Conservation (phyloP, 305 asterid species). For the Fraxinus latifolia region DNA sequence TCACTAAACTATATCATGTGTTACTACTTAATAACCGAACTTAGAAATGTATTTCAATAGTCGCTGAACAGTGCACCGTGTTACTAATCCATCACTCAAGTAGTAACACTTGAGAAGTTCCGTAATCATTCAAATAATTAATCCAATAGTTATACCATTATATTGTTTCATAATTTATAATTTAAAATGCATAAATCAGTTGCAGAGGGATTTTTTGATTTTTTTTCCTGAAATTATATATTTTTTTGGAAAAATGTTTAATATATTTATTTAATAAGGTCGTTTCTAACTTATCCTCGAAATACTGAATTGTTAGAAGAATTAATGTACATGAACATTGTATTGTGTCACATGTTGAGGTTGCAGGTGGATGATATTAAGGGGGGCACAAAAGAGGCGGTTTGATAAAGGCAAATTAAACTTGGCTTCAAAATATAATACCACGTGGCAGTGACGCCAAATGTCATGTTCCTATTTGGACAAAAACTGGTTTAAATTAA, state of each 20-base stretch:
- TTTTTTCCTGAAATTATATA: no score
- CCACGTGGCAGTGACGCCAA: slow-evolving; percentile 1
- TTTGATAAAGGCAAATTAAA: background rate
- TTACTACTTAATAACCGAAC: no score
- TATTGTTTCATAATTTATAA: background rate
- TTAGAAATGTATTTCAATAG: no score
- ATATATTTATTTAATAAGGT: background rate
- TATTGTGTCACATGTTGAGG: background rate
- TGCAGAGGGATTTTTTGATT: no score
- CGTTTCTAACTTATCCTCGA: background rate
- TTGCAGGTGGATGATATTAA: background rate
- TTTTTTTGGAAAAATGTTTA: no score
- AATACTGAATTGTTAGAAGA: background rate
- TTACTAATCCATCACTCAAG: no score
- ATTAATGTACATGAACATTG: background rate
- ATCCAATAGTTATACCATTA: no score
- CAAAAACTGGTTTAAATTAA: background rate
- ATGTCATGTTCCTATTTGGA: slow-evolving; percentile 1
- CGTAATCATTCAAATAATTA: no score
- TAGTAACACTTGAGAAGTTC: no score
- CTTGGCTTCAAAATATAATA: background rate
- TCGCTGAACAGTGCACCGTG: no score
- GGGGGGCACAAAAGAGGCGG: background rate
- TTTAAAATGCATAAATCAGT: background rate
- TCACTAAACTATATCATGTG: no score